phyloP scores from a whole-genome alignment of 2,329 filamentous ascomycete species.

The Trichoderma polysporum region DNA sequence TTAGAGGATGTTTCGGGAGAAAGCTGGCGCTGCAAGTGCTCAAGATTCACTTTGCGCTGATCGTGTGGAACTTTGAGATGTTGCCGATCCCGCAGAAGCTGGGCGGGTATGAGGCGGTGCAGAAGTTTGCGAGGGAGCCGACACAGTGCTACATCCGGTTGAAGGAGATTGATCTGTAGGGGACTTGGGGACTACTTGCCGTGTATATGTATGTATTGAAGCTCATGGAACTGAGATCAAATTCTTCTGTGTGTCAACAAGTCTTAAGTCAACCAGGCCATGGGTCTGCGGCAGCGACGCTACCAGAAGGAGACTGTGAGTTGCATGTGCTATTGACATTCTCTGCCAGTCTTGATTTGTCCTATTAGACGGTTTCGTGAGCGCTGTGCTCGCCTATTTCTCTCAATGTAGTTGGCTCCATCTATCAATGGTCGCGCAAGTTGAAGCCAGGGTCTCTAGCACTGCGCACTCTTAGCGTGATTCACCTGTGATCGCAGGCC shows the following conservation, averaged over 20 bases:
- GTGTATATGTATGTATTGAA: neutral
- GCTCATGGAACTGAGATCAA: neutral
- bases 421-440: neutral
- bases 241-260: neutral
- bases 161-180: constrained; percentile 1
- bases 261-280: neutral
- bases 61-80: constrained; percentile 41
- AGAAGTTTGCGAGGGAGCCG: constrained; percentile 16
- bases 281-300: neutral
- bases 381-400: neutral
- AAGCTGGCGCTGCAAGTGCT: constrained; percentile 38
- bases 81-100: constrained; percentile 5
- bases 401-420: neutral
- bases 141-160: constrained; percentile 6
- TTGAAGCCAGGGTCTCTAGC: neutral
- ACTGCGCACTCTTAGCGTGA: neutral
- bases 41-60: constrained; percentile 35
- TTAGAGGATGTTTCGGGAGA: constrained; percentile 40
- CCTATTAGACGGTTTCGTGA: neutral
- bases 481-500: neutral
- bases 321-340: neutral
- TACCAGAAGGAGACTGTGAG: neutral
- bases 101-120: constrained; percentile 3
- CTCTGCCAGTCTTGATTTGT: neutral
- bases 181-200: neutral